Evolutionary conservation across 345 rosid genomes (phyloP), one percentile per base, ranked within the genome.

Genomic region (Eucalyptus brandiana): DNA sequence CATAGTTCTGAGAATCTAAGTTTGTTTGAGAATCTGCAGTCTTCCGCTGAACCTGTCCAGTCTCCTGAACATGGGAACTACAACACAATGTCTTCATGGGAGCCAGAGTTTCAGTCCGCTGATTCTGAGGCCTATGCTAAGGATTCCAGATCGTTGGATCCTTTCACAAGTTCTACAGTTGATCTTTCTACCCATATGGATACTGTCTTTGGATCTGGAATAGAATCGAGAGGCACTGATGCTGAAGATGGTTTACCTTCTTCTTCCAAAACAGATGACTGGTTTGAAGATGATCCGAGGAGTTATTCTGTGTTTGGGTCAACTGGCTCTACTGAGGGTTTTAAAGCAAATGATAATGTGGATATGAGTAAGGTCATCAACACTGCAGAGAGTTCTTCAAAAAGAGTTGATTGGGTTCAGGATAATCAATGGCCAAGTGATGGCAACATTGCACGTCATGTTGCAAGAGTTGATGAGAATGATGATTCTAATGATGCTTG

Each of bases 401-500:
- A 87, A 88, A 88, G 91, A 89, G 89, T 91, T 87, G 89, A 89
- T 87, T 90, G 89, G 92, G 69, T 91, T 89, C 88, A 89, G 90
- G 93, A 89, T n/a, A 88, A 91, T 89, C 93, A 91, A 67, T 89
- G 93, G 93, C 91, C 90, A 90, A 88, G 89, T 47, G 89, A 76
- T 86, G 89, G 89, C 88, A 91, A 37, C 69, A 86, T 44, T 90
- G 88, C 90, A 49, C 67, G 89, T 89, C 93, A 90, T 87, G 80
- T 69, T 89, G 88, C 86, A 80, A 88, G 90, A 88, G 87, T 88
- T 85, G 91, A 89, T 87, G 93, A 92, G 89, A 94, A 93, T 87
- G 93, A 92, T 76, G 96, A 94, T 90, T 90, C 95, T 48, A 93
- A 95, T 92, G 95, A 94, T 60, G 88, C 90, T 87, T 96, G 97